These are phyloP conservation scores for Haberlea rhodopensis DNA, from an alignment of 257 asterid species.

Conservation along the genomic window DNA sequence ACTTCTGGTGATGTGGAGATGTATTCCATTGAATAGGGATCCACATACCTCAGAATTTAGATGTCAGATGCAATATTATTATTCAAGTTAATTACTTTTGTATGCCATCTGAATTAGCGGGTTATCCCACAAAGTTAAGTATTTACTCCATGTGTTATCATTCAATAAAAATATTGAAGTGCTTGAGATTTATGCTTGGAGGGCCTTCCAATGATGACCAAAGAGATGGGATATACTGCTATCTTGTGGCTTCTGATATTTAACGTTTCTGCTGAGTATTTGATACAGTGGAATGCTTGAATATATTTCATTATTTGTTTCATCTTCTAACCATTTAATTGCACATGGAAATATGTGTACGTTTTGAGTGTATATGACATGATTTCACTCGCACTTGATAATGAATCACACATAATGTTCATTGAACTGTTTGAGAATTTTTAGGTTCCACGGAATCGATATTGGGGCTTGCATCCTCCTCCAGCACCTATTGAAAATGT, in stretches of 20 bases:
- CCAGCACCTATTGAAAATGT: conserved; percentile 87
- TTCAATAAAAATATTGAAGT: conserved; percentile 3
- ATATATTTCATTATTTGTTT: conserved; percentile 9
- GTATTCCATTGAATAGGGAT: background rate
- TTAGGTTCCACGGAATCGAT: conserved; percentile 91
- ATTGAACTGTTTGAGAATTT: conserved; percentile 32
- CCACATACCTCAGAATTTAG: conserved; percentile 1
- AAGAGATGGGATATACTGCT: conserved; percentile 13
- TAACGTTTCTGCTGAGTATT: conserved; percentile 2
- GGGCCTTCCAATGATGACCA: background rate
- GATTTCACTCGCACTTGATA: conserved; percentile 15
- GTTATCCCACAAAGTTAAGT: conserved; percentile 4
- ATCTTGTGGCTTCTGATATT: conserved; percentile 16
- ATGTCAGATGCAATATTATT: background rate
- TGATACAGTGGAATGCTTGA: conserved; percentile 3
- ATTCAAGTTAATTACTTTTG: conserved; percentile 4
- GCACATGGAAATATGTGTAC: background rate
- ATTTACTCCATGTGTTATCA: background rate
- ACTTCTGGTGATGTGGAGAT: conserved; percentile 8
- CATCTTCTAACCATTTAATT: background rate
- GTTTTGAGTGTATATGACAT: background rate
- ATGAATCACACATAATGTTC: conserved; percentile 1
- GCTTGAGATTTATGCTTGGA: conserved; percentile 8
- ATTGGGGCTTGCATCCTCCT: conserved; percentile 99
- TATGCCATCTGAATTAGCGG: background rate